These are phyloP conservation scores for Cinnamomum micranthum DNA, from an alignment of 164 flowering plant species.

Conservation along the genomic window DNA sequence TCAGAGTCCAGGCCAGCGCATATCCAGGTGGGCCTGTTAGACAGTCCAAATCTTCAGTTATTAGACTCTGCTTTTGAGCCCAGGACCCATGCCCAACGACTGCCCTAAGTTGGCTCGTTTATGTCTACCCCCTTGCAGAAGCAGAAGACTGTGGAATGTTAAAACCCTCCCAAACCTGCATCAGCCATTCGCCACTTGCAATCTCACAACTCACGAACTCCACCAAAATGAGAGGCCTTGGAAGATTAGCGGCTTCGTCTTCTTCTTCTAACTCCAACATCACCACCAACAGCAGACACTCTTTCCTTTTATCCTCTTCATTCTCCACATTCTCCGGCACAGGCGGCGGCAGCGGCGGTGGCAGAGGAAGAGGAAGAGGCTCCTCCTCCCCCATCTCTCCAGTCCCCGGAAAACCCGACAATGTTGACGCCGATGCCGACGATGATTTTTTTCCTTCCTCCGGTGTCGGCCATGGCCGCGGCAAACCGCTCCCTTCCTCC, in stretches of 20 bases:
- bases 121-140: too few relatives aligned
- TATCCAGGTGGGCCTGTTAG: too few relatives aligned
- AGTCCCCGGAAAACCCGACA: slow-evolving; percentile 21
- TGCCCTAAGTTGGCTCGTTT: too few relatives aligned
- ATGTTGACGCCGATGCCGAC: slow-evolving; percentile 2
- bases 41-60: too few relatives aligned
- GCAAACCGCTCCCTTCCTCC: slow-evolving; percentile 41
- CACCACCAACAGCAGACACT: slow-evolving; percentile 9
- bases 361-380: slow-evolving; percentile 46
- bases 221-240: slow-evolving; percentile 23
- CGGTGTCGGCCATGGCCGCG: slow-evolving; percentile 40
- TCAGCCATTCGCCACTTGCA: too few relatives aligned
- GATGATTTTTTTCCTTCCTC: not conserved
- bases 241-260: slow-evolving; percentile 22
- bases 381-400: slow-evolving; percentile 9
- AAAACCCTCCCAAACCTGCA: too few relatives aligned
- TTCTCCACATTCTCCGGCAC: slow-evolving; percentile 30
- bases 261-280: not conserved
- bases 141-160: too few relatives aligned
- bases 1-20: too few relatives aligned
- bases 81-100: too few relatives aligned
- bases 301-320: slow-evolving; percentile 16
- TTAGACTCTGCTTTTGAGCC: too few relatives aligned
- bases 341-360: slow-evolving; percentile 19
- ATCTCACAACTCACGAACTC: not conserved